Evolutionary conservation across 2,329 filamentous ascomycete species (phyloP).

Genomic region (Lasiodiplodia theobromae): DNA sequence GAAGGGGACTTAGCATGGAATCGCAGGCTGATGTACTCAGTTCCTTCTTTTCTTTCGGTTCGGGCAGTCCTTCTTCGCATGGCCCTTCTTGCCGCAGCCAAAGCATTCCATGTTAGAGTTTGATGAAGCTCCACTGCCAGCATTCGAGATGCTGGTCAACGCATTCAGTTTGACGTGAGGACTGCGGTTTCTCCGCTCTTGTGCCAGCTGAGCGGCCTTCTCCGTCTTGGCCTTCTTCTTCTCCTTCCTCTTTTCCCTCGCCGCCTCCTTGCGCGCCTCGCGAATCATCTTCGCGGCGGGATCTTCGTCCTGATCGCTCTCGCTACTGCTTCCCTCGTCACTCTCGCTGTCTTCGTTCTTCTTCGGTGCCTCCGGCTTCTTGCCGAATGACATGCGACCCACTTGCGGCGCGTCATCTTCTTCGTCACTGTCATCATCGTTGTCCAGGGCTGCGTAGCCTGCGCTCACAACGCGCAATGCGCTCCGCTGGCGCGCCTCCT

Average conservation of each 20-base stretch:
- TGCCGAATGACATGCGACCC: slow-evolving; percentile 60
- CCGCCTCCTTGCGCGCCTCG: slow-evolving; percentile 54
- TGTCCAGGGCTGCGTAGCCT: slow-evolving; percentile 60
- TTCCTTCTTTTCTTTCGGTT: slow-evolving; percentile 38
- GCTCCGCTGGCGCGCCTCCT: slow-evolving; percentile 49
- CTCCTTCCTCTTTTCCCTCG: slow-evolving; percentile 53
- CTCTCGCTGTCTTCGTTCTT: slow-evolving; percentile 46
- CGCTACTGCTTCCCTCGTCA: slow-evolving; percentile 41
- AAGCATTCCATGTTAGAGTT: slow-evolving; percentile 59
- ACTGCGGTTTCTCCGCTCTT: slow-evolving; percentile 69
- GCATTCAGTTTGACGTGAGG: slow-evolving; percentile 66
- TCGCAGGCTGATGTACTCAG: not conserved
- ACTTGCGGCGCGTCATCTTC: slow-evolving; percentile 40
- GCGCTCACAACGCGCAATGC: slow-evolving; percentile 64
- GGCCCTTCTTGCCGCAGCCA: slow-evolving; percentile 67
- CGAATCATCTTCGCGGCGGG: slow-evolving; percentile 54
- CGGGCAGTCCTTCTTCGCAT: slow-evolving; percentile 65
- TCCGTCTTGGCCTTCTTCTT: slow-evolving; percentile 58
- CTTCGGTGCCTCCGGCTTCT: slow-evolving; percentile 49
- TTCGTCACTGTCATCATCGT: slow-evolving; percentile 44
- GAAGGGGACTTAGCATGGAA: not conserved
- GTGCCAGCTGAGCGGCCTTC: slow-evolving; percentile 61
- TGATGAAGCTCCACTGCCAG: slow-evolving; percentile 48
- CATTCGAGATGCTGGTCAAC: slow-evolving; percentile 63
- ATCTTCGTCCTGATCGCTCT: slow-evolving; percentile 50